phyloP scores from a whole-genome alignment of 495 filamentous ascomycete species.

The Penicillium psychrofluorescens region DNA sequence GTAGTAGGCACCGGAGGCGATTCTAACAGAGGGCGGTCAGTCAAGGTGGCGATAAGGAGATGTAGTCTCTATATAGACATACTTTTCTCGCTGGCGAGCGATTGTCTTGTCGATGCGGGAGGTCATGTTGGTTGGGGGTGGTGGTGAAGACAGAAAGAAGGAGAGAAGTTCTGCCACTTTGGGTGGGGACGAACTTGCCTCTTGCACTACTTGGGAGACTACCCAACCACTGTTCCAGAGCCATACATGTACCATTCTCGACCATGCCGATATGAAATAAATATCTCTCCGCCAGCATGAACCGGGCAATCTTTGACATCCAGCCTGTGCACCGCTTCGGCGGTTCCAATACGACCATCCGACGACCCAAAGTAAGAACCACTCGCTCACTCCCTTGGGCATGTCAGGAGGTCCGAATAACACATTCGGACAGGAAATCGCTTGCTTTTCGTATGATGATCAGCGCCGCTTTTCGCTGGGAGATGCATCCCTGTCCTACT shows the following conservation, averaged over 20 bases:
- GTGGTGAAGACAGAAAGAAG: too few relatives aligned
- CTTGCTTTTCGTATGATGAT: conserved; percentile 85
- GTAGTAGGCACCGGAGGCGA: conserved; percentile 87
- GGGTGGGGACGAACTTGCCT: conserved; percentile 4
- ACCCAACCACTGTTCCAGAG: too few relatives aligned
- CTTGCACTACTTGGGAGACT: neutral
- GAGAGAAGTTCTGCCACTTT: neutral
- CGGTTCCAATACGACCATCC: conserved; percentile 54
- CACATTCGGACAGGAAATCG: conserved; percentile 58
- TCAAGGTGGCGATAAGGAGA: neutral
- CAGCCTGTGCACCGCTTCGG: conserved; percentile 55
- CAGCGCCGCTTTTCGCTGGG: conserved; percentile 69
- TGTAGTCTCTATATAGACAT: conserved; percentile 7
- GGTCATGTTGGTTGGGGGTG: conserved; percentile 32
- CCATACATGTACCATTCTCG: too few relatives aligned
- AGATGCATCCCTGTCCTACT: conserved; percentile 74
- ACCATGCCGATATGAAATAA: neutral
- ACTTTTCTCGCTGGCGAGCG: conserved; percentile 64
- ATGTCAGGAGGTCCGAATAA: too few relatives aligned
- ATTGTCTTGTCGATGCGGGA: conserved; percentile 70
- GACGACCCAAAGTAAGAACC: conserved; percentile 54
- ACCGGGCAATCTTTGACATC: conserved; percentile 45
- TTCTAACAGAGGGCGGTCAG: conserved; percentile 43
- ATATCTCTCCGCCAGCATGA: conserved; percentile 15
- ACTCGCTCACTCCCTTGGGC: too few relatives aligned